phyloP scores from a whole-genome alignment of 352 stramenopile genomes.

The Phytophthora rubi region DNA sequence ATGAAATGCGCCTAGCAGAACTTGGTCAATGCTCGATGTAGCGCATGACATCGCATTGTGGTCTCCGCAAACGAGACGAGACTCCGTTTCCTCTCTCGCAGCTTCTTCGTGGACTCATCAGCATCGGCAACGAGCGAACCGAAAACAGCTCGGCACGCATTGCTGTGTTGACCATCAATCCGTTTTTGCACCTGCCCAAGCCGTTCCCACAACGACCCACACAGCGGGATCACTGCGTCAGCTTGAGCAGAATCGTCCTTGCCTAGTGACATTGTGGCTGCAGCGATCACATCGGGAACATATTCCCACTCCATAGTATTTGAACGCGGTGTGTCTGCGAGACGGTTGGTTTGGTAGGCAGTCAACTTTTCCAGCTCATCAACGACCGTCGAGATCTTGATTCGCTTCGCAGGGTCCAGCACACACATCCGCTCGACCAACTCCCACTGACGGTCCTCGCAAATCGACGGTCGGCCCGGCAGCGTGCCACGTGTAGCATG shows the following conservation, averaged over 20 bases:
- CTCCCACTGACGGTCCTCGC: not conserved
- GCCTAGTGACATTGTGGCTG: not conserved
- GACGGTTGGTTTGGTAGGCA: no score
- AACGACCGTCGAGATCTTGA: conserved; percentile 7
- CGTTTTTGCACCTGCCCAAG: not conserved
- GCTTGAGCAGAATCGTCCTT: not conserved
- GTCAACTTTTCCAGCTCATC: not conserved
- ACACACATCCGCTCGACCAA: conserved; percentile 8
- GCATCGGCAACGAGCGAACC: not conserved
- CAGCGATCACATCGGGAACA: not conserved
- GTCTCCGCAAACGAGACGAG: not conserved
- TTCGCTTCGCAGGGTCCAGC: not conserved
- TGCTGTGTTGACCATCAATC: not conserved
- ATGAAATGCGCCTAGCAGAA: not conserved
- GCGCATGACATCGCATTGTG: not conserved
- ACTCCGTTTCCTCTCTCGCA: not conserved
- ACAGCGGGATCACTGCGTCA: not conserved
- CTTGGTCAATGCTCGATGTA: not conserved
- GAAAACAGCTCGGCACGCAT: not conserved
- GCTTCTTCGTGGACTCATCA: not conserved
- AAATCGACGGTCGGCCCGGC: not conserved
- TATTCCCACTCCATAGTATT: not conserved
- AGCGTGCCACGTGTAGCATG: not conserved
- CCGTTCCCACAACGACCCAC: not conserved
- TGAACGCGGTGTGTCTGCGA: not conserved